These are phyloP conservation scores for Ganoderma sinense DNA, from an alignment of 1,284 basidiomycete genomes.

Conservation along the genomic window DNA sequence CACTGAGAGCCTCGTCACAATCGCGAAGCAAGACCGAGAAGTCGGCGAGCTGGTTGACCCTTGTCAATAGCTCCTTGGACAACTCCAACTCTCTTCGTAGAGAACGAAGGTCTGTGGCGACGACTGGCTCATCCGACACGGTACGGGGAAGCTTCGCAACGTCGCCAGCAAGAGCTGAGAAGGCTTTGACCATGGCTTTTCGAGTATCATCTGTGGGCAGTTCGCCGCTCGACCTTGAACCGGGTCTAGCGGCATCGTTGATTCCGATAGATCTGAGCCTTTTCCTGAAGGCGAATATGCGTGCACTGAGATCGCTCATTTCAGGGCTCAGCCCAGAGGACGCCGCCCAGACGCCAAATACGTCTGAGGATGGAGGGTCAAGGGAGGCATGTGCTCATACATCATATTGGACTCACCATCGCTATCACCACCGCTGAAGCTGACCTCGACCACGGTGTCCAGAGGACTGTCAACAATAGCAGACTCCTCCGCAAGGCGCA, in stretches of 20 bases:
- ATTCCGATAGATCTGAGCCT: constrained; percentile 69
- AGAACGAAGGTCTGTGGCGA: constrained; percentile 66
- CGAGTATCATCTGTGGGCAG: constrained; percentile 61
- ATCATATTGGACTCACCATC: constrained; percentile 38
- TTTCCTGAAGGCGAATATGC: constrained; percentile 53
- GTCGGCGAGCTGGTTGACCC: constrained; percentile 58
- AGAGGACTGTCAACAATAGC: constrained; percentile 21
- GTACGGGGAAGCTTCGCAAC: constrained; percentile 54
- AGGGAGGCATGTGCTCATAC: neutral
- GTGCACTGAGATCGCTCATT: constrained; percentile 38
- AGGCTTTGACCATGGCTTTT: constrained; percentile 52
- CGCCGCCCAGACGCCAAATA: constrained; percentile 57
- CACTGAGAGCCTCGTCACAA: constrained; percentile 81
- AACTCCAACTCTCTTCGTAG: constrained; percentile 64
- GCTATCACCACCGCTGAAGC: constrained; percentile 15
- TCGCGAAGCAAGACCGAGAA: constrained; percentile 55
- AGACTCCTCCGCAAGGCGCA: constrained; percentile 16
- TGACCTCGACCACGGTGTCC: constrained; percentile 32
- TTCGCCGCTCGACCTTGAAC: constrained; percentile 47
- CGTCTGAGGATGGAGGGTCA: constrained; percentile 47
- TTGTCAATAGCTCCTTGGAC: constrained; percentile 56
- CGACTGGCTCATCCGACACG: constrained; percentile 45
- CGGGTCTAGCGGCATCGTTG: constrained; percentile 58
- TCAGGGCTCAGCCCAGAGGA: constrained; percentile 38
- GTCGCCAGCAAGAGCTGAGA: constrained; percentile 55